Conservation (phyloP, 1,284 basidiomycete genomes). For the Mycena sp. region DNA sequence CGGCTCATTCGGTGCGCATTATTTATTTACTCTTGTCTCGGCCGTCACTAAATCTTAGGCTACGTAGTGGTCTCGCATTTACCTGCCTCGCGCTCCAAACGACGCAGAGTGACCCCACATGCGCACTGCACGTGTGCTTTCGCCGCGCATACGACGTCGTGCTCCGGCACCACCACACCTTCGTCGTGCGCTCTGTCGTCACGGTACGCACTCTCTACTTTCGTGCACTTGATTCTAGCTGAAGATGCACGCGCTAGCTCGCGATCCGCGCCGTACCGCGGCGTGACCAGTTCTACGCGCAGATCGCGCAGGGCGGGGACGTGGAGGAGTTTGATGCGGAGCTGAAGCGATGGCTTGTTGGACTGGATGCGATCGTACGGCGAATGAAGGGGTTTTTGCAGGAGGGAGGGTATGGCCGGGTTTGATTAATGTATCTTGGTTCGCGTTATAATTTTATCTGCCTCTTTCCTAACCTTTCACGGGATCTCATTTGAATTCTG, state of each 20-base stretch:
- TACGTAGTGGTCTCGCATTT: constrained; percentile 82
- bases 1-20: constrained; percentile 79
- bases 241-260: too few species aligned
- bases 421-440: too few species aligned
- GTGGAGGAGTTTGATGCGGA: constrained; percentile 79
- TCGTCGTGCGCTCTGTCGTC: too few species aligned
- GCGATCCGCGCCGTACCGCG: too few species aligned
- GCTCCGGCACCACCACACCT: too few species aligned
- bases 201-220: constrained; percentile 61
- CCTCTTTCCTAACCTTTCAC: too few species aligned
- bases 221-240: constrained; percentile 58
- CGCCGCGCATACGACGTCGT: too few species aligned
- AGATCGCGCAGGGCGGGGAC: too few species aligned
- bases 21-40: constrained; percentile 41
- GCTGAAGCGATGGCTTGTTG: constrained; percentile 83
- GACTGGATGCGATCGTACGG: constrained; percentile 76
- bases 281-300: too few species aligned
- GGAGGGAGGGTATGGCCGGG: constrained; percentile 71
- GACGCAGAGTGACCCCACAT: constrained; percentile 72
- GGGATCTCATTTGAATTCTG: too few species aligned
- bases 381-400: constrained; percentile 76
- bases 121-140: constrained; percentile 88
- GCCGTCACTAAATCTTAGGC: constrained; percentile 62
- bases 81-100: constrained; percentile 84
- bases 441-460: too few species aligned